Evolutionary conservation across 805 yeast species (phyloP), one percentile per base, ranked within the genome.

Genomic region (Saccharomycopsis babjevae): DNA sequence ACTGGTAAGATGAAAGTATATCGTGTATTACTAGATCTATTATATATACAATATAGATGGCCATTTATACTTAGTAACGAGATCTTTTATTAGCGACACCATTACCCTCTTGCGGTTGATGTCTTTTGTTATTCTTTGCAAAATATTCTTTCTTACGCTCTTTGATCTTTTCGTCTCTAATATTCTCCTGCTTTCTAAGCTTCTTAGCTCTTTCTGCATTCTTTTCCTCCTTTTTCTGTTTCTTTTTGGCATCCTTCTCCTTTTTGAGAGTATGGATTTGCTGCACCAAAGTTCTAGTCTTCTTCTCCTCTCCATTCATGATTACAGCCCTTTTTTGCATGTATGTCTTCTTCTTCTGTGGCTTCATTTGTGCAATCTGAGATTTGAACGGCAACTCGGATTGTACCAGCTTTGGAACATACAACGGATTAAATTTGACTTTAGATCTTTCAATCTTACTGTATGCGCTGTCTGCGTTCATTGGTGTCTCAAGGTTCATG

Each of bases 241-340:
- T 76, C 79, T 66, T 86, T 83, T 82, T 87, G 88, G 59, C 81
- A 34, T 89, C 97, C 77, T 93, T 93, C 62, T 87, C 94, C 68
- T 84, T 89, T 69, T 89, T 83, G 59, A 94, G 76, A 0, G 98
- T 90, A 68, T 87, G 82, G 60, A 94, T 84, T 74, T 89, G 89
- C 73, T 87, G 93, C 79, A 94, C 83, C 74, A 93, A 80, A 40
- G 90, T 86, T 67, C 97, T 82, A 38, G 96, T 92, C 76, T 89
- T 88, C 85, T 89, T 90, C 74, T 93, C 98, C 58, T 89, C 97
- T 16, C 96, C 97, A 50, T 85, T 88, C 46, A 92, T 75, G 6
- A 94, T 94, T 59, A 94, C 97, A 1, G 99, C 99, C 69, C 99
- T 84, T 77, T 91, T 94, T 61, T 79, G 82, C 82, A 87, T 71